A percentile compares a stretch with the other conserved stretches of the same genome.
phyloP scores from a whole-genome alignment of 2,329 filamentous ascomycete species.

The Colletotrichum liriopes region DNA sequence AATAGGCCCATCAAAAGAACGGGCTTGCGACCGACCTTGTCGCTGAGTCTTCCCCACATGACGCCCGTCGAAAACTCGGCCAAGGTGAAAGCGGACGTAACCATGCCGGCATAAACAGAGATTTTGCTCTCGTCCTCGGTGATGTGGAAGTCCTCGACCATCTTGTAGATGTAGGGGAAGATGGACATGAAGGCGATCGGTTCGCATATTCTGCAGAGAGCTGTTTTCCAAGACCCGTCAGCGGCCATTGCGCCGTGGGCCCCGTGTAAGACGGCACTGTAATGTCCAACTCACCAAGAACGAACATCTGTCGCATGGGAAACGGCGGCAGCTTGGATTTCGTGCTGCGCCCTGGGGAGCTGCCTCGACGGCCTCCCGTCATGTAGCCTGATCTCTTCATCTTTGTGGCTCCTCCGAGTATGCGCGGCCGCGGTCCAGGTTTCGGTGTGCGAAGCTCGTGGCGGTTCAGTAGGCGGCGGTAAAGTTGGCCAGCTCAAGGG shows the following conservation, averaged over 20 bases:
- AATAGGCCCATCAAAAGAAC: conserved; percentile 90
- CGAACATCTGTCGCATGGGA: conserved; percentile 65
- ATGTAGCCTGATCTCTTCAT: conserved; percentile 43
- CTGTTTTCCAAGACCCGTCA: conserved; percentile 61
- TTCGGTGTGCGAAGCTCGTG: not conserved
- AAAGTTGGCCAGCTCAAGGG: not conserved
- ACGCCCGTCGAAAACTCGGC: conserved; percentile 95
- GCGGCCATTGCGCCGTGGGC: not conserved
- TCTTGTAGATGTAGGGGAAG: conserved; percentile 98
- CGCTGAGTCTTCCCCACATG: conserved; percentile 93
- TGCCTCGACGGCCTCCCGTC: conserved; percentile 37
- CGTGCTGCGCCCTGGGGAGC: conserved; percentile 27
- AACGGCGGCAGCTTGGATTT: conserved; percentile 49
- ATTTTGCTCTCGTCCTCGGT: conserved; percentile 85
- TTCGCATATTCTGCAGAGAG: conserved; percentile 95
- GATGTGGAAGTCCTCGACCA: conserved; percentile 93
- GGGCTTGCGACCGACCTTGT: conserved; percentile 92
- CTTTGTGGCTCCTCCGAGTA: conserved; percentile 10
- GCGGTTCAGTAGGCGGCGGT: not conserved
- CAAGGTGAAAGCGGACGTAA: conserved; percentile 95
- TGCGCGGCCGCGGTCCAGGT: conserved; percentile 12
- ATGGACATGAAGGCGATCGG: conserved; percentile 99
- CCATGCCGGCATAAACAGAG: conserved; percentile 93
- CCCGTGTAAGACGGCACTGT: not conserved
- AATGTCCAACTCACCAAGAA: conserved; percentile 58